Percentiles rank a stretch among this genome's conserved stretches.
These are phyloP conservation scores for Ceriops zippeliana DNA, from an alignment of 345 rosid species.

Conservation along the genomic window DNA sequence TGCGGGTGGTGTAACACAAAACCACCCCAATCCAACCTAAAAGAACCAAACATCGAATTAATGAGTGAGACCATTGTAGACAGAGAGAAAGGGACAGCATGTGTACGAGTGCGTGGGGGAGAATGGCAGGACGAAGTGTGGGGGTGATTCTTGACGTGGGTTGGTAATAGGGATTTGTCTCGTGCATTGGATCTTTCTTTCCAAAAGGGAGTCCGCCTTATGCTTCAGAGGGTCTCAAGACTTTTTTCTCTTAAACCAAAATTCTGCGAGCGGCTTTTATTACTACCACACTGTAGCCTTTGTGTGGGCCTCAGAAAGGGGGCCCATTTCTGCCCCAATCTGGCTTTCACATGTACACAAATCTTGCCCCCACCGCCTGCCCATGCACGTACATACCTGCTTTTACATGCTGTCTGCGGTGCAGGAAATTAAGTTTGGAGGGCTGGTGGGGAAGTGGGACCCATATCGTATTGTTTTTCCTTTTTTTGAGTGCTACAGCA, in stretches of 20 bases:
- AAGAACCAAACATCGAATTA: no score
- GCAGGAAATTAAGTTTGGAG: constrained; percentile 34
- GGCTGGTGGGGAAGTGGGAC: neutral
- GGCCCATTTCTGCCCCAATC: constrained; percentile 2
- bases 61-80: neutral
- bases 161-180: constrained; percentile 31
- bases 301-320: constrained; percentile 10
- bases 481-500: constrained; percentile 20
- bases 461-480: constrained; percentile 1
- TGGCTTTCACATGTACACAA: constrained; percentile 25
- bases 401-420: constrained; percentile 4
- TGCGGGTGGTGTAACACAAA: no score
- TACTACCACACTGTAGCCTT: constrained; percentile 6
- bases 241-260: no score
- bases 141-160: constrained; percentile 6
- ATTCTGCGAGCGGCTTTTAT: neutral
- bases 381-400: neutral
- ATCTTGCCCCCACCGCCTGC: neutral
- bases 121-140: neutral
- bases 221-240: no score
- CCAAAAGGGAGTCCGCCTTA: no score
- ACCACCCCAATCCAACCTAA: neutral
- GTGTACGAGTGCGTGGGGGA: no score
- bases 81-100: neutral
- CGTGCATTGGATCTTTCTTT: constrained; percentile 20